These are phyloP conservation scores for Podospora appendiculata DNA, from an alignment of 495 filamentous ascomycete species.

Conservation along the genomic window DNA sequence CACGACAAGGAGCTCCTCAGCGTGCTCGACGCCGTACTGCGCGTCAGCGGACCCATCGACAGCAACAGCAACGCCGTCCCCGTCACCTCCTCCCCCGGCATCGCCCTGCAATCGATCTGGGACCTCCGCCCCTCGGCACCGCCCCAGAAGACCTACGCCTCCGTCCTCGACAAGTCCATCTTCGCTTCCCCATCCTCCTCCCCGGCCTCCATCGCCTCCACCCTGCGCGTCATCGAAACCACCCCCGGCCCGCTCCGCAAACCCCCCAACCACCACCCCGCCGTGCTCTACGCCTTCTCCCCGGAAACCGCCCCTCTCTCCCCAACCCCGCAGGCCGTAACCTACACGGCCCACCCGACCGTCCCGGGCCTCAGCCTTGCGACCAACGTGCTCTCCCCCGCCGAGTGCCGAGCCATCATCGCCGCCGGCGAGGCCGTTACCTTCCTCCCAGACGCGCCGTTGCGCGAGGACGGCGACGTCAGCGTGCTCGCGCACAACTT, in stretches of 20 bases:
- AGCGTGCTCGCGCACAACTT: slow-evolving; percentile 44
- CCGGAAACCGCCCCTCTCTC: slow-evolving; percentile 29
- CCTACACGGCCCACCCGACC: slow-evolving; percentile 29
- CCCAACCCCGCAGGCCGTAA: slow-evolving; percentile 12
- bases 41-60: slow-evolving; percentile 32
- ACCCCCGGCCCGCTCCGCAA: slow-evolving; percentile 36
- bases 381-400: slow-evolving; percentile 28
- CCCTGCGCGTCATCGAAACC: slow-evolving; percentile 33
- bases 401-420: slow-evolving; percentile 38
- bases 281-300: slow-evolving; percentile 32
- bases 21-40: slow-evolving; percentile 35
- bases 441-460: slow-evolving; percentile 39
- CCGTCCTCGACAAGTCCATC: slow-evolving; percentile 28
- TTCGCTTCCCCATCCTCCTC: slow-evolving; percentile 12
- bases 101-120: slow-evolving; percentile 28
- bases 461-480: slow-evolving; percentile 34
- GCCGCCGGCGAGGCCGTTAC: slow-evolving; percentile 35
- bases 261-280: slow-evolving; percentile 39
- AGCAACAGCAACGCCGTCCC: slow-evolving; percentile 10
- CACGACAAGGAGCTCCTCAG: slow-evolving; percentile 24
- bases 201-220: slow-evolving; percentile 7
- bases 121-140: slow-evolving; percentile 15
- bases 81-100: slow-evolving; percentile 13
- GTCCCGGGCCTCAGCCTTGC: slow-evolving; percentile 32
- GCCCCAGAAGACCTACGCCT: slow-evolving; percentile 21